phyloP scores from a whole-genome alignment of 169 alveolate species.

The Cytauxzoon felis region DNA sequence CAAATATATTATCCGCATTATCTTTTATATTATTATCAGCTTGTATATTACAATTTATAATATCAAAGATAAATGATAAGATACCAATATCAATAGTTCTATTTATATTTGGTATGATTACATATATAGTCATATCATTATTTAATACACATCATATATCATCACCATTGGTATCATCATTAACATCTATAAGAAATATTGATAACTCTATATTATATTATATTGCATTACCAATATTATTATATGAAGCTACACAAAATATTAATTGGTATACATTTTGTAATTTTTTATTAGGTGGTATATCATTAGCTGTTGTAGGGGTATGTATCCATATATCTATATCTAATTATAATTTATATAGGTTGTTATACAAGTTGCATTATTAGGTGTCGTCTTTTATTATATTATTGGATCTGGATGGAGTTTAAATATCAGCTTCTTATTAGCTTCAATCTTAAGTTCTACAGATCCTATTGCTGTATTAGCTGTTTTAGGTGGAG shows the following conservation, averaged over 20 bases:
- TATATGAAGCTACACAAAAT: constrained; percentile 84
- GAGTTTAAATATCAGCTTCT: constrained; percentile 69
- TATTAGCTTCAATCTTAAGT: constrained; percentile 79
- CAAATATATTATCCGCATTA: constrained; percentile 55
- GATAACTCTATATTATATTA: constrained; percentile 77
- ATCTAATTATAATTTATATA: neutral
- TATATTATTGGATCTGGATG: constrained; percentile 64
- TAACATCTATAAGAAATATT: constrained; percentile 59
- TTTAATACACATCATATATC: constrained; percentile 42
- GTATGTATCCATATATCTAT: constrained; percentile 19
- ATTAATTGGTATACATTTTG: constrained; percentile 82
- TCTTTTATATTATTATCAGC: constrained; percentile 69
- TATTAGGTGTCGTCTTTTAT: constrained; percentile 73
- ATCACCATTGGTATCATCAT: constrained; percentile 48
- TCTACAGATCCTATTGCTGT: constrained; percentile 89
- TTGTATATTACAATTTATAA: constrained; percentile 66
- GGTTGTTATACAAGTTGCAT: constrained; percentile 68
- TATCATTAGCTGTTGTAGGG: constrained; percentile 79
- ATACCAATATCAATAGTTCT: constrained; percentile 73
- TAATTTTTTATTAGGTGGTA: constrained; percentile 77
- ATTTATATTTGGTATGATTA: constrained; percentile 72
- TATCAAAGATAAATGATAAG: constrained; percentile 68
- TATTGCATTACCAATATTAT: constrained; percentile 76
- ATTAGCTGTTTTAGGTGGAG: constrained; percentile 75
- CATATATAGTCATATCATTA: constrained; percentile 58